Evolutionary conservation across 1,139 yeast genomes (phyloP).

Genomic region (Yamadazyma pseudoaaseri): DNA sequence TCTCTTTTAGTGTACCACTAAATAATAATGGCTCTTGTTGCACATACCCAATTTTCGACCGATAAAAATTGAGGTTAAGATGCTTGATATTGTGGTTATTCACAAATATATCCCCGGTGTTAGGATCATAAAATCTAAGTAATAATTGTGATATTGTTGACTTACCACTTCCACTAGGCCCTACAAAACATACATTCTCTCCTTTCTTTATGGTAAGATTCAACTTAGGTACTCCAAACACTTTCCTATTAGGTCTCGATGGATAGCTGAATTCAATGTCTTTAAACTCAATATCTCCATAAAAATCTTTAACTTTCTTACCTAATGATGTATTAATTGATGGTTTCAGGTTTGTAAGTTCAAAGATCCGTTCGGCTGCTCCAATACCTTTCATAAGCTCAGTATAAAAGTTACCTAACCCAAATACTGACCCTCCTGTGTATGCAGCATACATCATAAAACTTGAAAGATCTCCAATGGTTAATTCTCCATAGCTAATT

Average conservation of each 20-base stretch:
- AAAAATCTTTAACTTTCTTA: slow-evolving; percentile 28
- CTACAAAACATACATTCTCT: slow-evolving; percentile 89
- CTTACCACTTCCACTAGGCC: slow-evolving; percentile 96
- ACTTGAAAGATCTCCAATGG: slow-evolving; percentile 88
- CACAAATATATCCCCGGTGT: slow-evolving; percentile 59
- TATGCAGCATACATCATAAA: slow-evolving; percentile 93
- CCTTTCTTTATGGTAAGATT: slow-evolving; percentile 74
- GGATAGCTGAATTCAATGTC: slow-evolving; percentile 80
- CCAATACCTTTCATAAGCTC: slow-evolving; percentile 97
- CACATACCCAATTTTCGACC: slow-evolving; percentile 80
- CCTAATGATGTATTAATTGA: slow-evolving; percentile 66
- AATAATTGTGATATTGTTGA: slow-evolving; percentile 83
- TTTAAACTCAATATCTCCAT: slow-evolving; percentile 56
- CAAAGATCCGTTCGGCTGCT: slow-evolving; percentile 91
- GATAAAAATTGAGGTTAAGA: slow-evolving; percentile 68
- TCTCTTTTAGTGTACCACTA: slow-evolving; percentile 86
- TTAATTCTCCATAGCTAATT: slow-evolving; percentile 66
- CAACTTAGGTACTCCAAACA: slow-evolving; percentile 52
- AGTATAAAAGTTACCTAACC: slow-evolving; percentile 85
- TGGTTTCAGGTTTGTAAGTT: slow-evolving; percentile 76
- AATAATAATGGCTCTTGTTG: slow-evolving; percentile 94
- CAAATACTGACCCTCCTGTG: slow-evolving; percentile 87
- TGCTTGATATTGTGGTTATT: slow-evolving; percentile 69
- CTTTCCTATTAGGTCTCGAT: slow-evolving; percentile 71
- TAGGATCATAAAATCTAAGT: slow-evolving; percentile 79